Conservation (phyloP, 306 rosid species). For the Mimosa bimucronata region DNA sequence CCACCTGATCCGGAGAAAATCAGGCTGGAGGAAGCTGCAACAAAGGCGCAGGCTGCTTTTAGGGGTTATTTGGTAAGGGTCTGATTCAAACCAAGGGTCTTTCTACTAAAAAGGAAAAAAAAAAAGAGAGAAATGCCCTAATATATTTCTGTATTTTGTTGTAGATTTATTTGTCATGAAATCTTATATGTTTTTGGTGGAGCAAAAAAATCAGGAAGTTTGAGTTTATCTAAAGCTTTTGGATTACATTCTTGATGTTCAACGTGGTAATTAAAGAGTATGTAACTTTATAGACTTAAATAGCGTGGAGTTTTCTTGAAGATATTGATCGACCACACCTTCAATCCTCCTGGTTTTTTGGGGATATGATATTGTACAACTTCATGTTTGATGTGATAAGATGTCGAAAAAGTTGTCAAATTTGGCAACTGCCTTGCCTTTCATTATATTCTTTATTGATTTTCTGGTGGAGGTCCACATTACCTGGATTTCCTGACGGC, state of each 20-base stretch:
- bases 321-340: background rate
- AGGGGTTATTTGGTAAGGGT: slow-evolving; percentile 90
- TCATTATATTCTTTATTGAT: slow-evolving; percentile 19
- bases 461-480: slow-evolving; percentile 13
- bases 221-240: slow-evolving; percentile 21
- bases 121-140: background rate
- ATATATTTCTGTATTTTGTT: background rate
- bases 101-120: background rate
- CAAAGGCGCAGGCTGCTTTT: slow-evolving; percentile 93
- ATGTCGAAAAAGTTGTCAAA: slow-evolving; percentile 19
- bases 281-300: background rate
- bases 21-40: slow-evolving; percentile 86
- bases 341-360: background rate
- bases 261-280: slow-evolving; percentile 2
- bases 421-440: background rate
- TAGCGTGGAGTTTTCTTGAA: background rate
- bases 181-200: slow-evolving; percentile 20
- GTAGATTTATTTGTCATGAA: slow-evolving; percentile 9
- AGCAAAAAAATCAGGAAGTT: slow-evolving; percentile 2
- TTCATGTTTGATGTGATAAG: slow-evolving; percentile 6
- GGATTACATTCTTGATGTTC: slow-evolving; percentile 6
- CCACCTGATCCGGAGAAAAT: slow-evolving; percentile 66
- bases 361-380: slow-evolving; percentile 11
- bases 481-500: slow-evolving; percentile 8
- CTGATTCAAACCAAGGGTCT: slow-evolving; percentile 1